phyloP scores from a whole-genome alignment of 129 eudicot genomes.

The Deinandra increscens region DNA sequence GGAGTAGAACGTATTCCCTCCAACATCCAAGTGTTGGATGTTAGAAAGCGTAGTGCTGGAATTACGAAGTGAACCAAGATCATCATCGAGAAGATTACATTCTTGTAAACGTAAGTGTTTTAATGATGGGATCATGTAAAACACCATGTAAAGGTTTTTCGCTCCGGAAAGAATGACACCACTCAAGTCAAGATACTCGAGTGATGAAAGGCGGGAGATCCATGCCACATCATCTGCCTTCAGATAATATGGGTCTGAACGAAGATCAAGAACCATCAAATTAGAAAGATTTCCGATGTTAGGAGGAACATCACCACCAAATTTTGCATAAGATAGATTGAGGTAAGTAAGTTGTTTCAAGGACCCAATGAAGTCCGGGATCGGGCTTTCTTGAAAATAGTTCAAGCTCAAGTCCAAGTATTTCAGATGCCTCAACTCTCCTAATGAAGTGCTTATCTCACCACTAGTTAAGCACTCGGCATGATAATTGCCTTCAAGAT shows the following conservation, averaged over 20 bases:
- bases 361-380: neutral
- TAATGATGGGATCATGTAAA: neutral
- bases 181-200: neutral
- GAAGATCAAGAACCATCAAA: neutral
- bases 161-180: neutral
- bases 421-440: conserved; percentile 3
- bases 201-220: conserved; percentile 5
- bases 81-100: neutral
- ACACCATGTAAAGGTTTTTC: neutral
- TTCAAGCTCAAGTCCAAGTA: neutral
- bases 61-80: neutral
- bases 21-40: neutral
- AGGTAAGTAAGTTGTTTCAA: neutral
- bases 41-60: neutral
- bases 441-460: neutral
- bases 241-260: neutral
- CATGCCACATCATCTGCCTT: neutral
- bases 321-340: neutral
- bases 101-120: neutral
- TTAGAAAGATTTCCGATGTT: neutral
- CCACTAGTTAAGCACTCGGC: neutral
- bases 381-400: neutral
- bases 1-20: neutral
- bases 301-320: neutral
- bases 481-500: neutral